phyloP scores from a whole-genome alignment of 2,329 filamentous ascomycete genomes.

The Apiospora koreana region DNA sequence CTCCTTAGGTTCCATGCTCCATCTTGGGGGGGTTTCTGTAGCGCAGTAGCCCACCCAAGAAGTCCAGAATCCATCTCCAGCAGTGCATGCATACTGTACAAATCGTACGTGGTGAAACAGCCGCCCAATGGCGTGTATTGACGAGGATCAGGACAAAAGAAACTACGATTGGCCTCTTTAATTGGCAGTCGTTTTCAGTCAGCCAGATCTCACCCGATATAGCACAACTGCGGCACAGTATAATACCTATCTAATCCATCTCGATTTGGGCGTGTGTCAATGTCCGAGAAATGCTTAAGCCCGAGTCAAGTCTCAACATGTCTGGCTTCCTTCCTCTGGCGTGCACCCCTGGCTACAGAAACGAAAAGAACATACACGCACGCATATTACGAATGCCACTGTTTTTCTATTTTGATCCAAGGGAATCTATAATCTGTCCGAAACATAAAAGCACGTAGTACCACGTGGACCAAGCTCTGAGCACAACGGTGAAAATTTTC shows the following conservation, averaged over 20 bases:
- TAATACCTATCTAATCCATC: not conserved
- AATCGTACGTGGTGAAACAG: conserved; percentile 6
- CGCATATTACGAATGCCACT: not conserved
- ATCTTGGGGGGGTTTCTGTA: not conserved
- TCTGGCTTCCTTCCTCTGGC: not conserved
- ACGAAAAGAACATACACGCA: not conserved
- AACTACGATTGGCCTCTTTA: not conserved
- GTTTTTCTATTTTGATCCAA: conserved; percentile 5
- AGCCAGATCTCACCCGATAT: conserved; percentile 4
- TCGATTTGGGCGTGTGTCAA: not conserved
- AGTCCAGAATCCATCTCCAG: not conserved
- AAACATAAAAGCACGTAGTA: conserved; percentile 6
- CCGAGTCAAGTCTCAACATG: not conserved
- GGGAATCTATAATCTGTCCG: conserved; percentile 5
- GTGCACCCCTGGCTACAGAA: not conserved
- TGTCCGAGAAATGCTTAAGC: not conserved
- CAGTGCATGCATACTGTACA: not conserved
- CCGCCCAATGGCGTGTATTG: not conserved
- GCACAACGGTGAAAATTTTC: conserved; percentile 1
- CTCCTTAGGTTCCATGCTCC: not conserved
- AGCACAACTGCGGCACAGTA: not conserved
- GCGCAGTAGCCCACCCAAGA: not conserved
- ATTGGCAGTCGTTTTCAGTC: not conserved
- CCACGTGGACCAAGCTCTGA: conserved; percentile 8
- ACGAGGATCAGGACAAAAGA: not conserved